A percentile compares a stretch with the other conserved stretches of the same genome.
Conservation (phyloP, 2,329 filamentous ascomycete genomes). For the Colletotrichum somersetense region DNA sequence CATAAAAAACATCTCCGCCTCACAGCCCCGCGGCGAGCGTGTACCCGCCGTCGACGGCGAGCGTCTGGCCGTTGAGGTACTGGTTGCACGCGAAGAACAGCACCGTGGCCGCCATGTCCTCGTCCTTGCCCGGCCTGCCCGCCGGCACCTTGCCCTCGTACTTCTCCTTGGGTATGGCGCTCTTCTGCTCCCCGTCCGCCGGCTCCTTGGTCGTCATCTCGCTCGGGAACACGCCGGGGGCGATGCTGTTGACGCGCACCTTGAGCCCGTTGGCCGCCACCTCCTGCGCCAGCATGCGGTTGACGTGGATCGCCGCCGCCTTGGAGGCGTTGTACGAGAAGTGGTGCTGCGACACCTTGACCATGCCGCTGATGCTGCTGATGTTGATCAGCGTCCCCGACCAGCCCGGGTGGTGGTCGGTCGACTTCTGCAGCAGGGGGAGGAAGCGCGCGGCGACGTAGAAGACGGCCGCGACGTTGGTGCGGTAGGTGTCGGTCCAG, state of each 20-base stretch:
- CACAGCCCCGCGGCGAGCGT: conserved; percentile 55
- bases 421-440: conserved; percentile 69
- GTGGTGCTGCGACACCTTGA: conserved; percentile 74
- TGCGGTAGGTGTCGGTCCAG: conserved; percentile 80
- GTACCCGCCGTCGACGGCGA: conserved; percentile 61
- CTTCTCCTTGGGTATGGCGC: conserved; percentile 67
- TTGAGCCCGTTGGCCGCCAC: conserved; percentile 70
- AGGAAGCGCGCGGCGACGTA: conserved; percentile 74
- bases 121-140: conserved; percentile 74
- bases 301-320: conserved; percentile 74
- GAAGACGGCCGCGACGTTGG: conserved; percentile 79
- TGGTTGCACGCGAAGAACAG: conserved; percentile 64
- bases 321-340: conserved; percentile 75
- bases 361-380: conserved; percentile 74
- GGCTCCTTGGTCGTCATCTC: conserved; percentile 73
- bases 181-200: conserved; percentile 66
- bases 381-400: conserved; percentile 76
- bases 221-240: conserved; percentile 77
- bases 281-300: conserved; percentile 73
- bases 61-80: conserved; percentile 58
- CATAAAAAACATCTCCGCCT: not conserved
- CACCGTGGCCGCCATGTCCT: conserved; percentile 78
- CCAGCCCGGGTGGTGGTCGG: conserved; percentile 58
- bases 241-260: conserved; percentile 78
- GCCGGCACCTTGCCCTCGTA: conserved; percentile 74